These are phyloP conservation scores for Ceratobasidium sp. DNA, from an alignment of 1,284 basidiomycete genomes.

Conservation along the genomic window DNA sequence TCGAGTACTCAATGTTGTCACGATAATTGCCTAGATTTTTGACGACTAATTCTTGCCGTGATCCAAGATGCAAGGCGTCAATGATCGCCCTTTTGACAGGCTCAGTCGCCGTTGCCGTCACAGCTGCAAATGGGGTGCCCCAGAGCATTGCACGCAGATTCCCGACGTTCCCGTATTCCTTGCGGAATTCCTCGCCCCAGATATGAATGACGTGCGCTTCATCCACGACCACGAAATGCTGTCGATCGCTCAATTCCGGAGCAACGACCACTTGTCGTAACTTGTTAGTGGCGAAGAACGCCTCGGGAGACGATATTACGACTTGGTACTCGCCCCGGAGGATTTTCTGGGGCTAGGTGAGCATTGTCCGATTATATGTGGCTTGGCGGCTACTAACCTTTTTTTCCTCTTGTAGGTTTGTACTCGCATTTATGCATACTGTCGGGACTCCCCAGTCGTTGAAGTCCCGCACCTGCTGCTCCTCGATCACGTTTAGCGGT, in stretches of 20 bases:
- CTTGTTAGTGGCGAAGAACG: constrained; percentile 6
- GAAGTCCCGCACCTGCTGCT: background rate
- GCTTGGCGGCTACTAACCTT: constrained; percentile 11
- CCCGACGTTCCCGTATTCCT: background rate
- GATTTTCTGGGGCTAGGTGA: background rate
- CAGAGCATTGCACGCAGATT: background rate
- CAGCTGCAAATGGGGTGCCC: background rate
- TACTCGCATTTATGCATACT: background rate
- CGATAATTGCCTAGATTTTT: background rate
- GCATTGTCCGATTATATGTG: background rate
- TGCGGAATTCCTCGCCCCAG: background rate
- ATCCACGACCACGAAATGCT: constrained; percentile 11
- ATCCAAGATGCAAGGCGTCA: constrained; percentile 1
- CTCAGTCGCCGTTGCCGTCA: constrained; percentile 10
- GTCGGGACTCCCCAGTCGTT: background rate
- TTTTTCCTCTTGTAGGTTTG: background rate
- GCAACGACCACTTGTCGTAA: background rate
- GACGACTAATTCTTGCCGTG: background rate
- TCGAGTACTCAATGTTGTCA: background rate
- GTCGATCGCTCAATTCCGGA: background rate
- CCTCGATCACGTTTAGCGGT: background rate
- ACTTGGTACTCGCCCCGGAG: constrained; percentile 2
- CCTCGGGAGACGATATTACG: constrained; percentile 14
- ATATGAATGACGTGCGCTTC: constrained; percentile 11
- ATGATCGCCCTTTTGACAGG: background rate